These are phyloP conservation scores for Carallia brachiata DNA, from an alignment of 345 rosid species.

Conservation along the genomic window DNA sequence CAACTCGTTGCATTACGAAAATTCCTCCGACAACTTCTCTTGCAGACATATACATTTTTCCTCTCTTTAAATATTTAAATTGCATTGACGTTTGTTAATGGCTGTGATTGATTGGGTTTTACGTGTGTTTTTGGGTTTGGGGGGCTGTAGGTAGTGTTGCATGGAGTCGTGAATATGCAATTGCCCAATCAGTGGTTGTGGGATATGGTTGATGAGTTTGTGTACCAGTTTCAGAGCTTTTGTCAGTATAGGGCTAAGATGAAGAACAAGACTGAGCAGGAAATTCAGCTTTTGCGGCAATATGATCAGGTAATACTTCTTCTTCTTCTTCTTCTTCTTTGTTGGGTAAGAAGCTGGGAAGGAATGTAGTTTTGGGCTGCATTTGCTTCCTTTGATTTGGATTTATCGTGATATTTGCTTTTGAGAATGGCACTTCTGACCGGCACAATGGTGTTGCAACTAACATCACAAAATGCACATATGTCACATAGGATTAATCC, in stretches of 20 bases:
- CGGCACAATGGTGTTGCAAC: too few species aligned
- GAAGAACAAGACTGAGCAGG: constrained; percentile 91
- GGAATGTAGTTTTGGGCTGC: too few species aligned
- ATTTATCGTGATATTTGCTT: too few species aligned
- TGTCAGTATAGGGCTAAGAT: constrained; percentile 95
- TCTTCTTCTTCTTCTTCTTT: not conserved
- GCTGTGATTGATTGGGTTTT: not conserved
- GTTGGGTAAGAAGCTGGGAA: not conserved
- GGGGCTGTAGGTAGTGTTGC: constrained; percentile 62
- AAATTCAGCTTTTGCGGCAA: constrained; percentile 74
- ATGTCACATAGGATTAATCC: too few species aligned
- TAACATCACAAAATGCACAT: too few species aligned
- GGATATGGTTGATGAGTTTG: constrained; percentile 99
- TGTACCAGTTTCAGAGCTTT: constrained; percentile 95
- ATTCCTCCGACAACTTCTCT: too few species aligned
- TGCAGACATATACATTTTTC: not conserved
- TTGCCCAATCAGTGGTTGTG: constrained; percentile 98
- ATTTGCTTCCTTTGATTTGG: too few species aligned
- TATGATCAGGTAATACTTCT: constrained; percentile 57
- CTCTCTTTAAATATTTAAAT: not conserved
- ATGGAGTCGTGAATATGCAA: constrained; percentile 93
- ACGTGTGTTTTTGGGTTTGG: not conserved
- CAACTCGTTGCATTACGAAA: too few species aligned
- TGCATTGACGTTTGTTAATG: not conserved
- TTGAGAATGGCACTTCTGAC: too few species aligned